phyloP scores from a whole-genome alignment of 352 stramenopile genomes.

The Achlya hypogyna region DNA sequence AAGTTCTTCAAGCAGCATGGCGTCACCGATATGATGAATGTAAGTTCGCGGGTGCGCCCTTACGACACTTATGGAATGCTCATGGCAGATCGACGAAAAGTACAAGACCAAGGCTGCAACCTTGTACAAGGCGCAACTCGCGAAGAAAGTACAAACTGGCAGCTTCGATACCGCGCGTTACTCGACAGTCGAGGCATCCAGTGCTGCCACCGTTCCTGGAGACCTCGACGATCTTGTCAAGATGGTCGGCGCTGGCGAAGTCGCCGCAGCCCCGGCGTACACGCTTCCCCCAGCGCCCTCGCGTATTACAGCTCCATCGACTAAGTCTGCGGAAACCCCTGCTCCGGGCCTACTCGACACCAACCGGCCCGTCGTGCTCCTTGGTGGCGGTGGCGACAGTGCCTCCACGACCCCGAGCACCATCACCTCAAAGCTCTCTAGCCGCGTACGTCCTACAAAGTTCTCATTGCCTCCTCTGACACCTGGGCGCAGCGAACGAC shows the following conservation, averaged over 20 bases:
- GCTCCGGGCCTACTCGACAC: constrained; percentile 38
- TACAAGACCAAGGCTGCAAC: constrained; percentile 87
- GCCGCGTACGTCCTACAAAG: constrained; percentile 12
- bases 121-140: constrained; percentile 77
- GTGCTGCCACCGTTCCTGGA: not conserved
- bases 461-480: not conserved
- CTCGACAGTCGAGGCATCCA: not conserved
- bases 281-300: constrained; percentile 20
- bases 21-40: constrained; percentile 77
- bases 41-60: constrained; percentile 25
- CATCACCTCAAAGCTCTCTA: constrained; percentile 18
- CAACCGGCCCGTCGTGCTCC: constrained; percentile 60
- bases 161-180: constrained; percentile 27
- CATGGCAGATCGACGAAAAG: constrained; percentile 77
- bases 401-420: constrained; percentile 14
- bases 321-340: constrained; percentile 22
- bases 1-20: constrained; percentile 93
- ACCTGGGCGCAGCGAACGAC: constrained; percentile 17
- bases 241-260: constrained; percentile 29
- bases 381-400: constrained; percentile 47
- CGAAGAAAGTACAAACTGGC: constrained; percentile 76
- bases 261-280: constrained; percentile 37
- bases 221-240: constrained; percentile 75
- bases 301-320: not conserved
- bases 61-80: not conserved